Evolutionary conservation across 768 basidiomycete species (phyloP), one percentile per base, ranked within the genome.

Genomic region (Serendipita vermifera): DNA sequence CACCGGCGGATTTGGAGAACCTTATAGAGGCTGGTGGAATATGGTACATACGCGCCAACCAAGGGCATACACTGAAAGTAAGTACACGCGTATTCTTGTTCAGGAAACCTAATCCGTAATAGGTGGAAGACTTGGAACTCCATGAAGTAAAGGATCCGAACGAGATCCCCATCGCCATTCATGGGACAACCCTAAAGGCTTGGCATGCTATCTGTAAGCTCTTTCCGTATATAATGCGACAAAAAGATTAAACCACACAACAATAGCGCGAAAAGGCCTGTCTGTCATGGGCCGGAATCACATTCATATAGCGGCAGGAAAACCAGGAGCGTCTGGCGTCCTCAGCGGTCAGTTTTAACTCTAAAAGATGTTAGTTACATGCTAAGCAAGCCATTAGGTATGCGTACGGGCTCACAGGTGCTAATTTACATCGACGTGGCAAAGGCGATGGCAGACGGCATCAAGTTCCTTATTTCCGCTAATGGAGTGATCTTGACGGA

Each of bases 41-140:
- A n/a, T 87, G 87, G 86, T 87, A 83, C 83, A 89, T 93, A 61
- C 76, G 84, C 33, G 91, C 91, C 5, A 90, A 87, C 62, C 91
- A 93, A 67, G 91, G 91, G 0, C 91, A 93, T 69, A 85, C 88
- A 0, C 72, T 94, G 41, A 77, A 82, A 75, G 90, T 83, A 58
- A 24, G 72, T 59, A 6, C 0, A 26, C 33, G 38, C 5, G 6
- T 26, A 38, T 5, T 11, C 14, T 29, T 26, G 4, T 2, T 4
- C n/a, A 22, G 55, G 22, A 48, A 27, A 54, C 17, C 31, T 33
- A 32, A 24, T 39, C 11, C 29, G 20, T 55, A 55, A 32, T 59
- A 92, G 89, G 70, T 75, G 0, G 75, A 90, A n/a, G 71, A 82
- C 41, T 63, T 91, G 13, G 82, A 87, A 9, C 66, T 88, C 39